These are phyloP conservation scores for Madurella fahalii DNA, from an alignment of 2,329 filamentous ascomycete genomes.

Conservation along the genomic window DNA sequence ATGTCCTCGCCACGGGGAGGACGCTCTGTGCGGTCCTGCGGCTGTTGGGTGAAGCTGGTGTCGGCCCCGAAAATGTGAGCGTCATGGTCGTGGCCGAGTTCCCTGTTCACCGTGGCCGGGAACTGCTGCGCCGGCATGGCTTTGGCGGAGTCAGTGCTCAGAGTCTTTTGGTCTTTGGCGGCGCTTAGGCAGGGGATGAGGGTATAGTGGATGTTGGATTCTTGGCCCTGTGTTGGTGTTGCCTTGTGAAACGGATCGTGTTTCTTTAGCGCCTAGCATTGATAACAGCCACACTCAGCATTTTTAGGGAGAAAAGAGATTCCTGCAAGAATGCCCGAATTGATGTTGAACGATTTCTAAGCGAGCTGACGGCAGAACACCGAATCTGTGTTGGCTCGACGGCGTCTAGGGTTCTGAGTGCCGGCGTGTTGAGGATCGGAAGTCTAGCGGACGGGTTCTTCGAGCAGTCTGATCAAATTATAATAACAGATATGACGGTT, in stretches of 20 bases:
- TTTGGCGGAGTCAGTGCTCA: slow-evolving; percentile 49
- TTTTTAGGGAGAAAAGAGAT: no score
- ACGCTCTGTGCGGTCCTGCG: slow-evolving; percentile 51
- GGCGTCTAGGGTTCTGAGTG: no score
- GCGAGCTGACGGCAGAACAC: no score
- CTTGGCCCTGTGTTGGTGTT: background rate
- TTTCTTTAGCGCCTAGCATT: no score
- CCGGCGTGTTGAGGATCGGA: no score
- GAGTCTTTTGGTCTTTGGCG: slow-evolving; percentile 50
- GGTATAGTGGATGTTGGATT: background rate
- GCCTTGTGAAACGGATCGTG: background rate
- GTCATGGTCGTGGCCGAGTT: slow-evolving; percentile 57
- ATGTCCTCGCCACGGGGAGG: slow-evolving; percentile 53
- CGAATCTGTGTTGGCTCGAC: no score
- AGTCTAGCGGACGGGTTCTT: no score
- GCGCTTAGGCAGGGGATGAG: slow-evolving; percentile 29
- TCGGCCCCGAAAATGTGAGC: slow-evolving; percentile 38
- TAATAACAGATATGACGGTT: no score
- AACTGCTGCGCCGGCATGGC: slow-evolving; percentile 40
- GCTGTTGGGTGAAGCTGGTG: slow-evolving; percentile 42
- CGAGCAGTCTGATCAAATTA: no score
- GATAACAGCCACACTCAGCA: no score
- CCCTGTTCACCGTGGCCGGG: slow-evolving; percentile 49
- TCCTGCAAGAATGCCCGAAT: no score
- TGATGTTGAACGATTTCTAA: no score